These are phyloP conservation scores for Aquilaria agallochum DNA, from an alignment of 441 rosid species.

Conservation along the genomic window DNA sequence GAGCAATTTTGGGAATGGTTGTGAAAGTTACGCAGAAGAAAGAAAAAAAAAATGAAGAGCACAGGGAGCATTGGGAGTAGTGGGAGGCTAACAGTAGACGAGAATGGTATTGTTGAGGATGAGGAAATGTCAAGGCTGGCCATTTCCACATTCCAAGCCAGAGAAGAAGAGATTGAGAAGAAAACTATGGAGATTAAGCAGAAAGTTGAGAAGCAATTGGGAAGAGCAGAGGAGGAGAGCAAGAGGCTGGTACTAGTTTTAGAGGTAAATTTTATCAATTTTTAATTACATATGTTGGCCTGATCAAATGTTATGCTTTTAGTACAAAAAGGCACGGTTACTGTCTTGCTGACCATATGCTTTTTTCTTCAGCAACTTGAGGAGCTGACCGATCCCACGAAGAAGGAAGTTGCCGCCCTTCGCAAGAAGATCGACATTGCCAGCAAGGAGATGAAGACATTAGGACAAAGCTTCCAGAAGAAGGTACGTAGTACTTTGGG, in stretches of 20 bases:
- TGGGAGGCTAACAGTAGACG: slow-evolving; percentile 48
- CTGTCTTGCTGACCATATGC: not conserved
- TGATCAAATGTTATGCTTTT: no score
- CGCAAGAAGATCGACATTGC: slow-evolving; percentile 69
- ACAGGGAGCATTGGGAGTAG: slow-evolving; percentile 30
- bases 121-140: slow-evolving; percentile 49
- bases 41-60: slow-evolving; percentile 24
- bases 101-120: slow-evolving; percentile 28
- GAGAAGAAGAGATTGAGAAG: slow-evolving; percentile 82
- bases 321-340: not conserved
- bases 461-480: slow-evolving; percentile 80
- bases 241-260: slow-evolving; percentile 60
- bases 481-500: slow-evolving; percentile 37
- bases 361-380: slow-evolving; percentile 52
- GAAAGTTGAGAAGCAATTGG: slow-evolving; percentile 63
- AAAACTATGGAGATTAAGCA: slow-evolving; percentile 66
- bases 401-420: slow-evolving; percentile 72
- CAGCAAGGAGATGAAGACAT: slow-evolving; percentile 63
- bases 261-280: slow-evolving; percentile 42
- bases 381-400: slow-evolving; percentile 68
- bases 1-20: not conserved
- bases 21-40: not conserved
- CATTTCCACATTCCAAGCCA: slow-evolving; percentile 53
- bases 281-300: no score
- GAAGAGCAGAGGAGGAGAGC: slow-evolving; percentile 79